Evolutionary conservation across 345 rosid species (phyloP), one percentile per base, ranked within the genome.

Genomic region (Durio zibethinus): DNA sequence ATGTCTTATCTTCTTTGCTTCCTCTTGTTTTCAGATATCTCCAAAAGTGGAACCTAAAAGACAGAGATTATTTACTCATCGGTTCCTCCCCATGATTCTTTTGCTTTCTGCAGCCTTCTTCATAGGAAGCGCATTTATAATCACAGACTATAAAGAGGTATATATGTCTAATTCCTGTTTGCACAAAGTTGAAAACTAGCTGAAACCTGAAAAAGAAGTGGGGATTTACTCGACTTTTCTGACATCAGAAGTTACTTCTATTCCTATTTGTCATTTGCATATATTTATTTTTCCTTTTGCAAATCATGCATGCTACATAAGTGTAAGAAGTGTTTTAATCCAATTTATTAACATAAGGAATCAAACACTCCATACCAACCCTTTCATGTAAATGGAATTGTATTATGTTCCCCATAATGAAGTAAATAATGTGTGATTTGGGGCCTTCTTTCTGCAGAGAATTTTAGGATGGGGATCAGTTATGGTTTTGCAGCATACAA

Each of bases 91-190:
- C 64, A 42, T 82, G 23, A 62, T 88, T 65, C 20, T 83, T 38
- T 80, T 85, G 68, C 84, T 89, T 43, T 80, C 85, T 75, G 81
- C 83, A 42, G 81, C 84, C 73, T 85, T 88, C 80, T 84, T 87
- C 77, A 62, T 85, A 10, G 86, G 88, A 35, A 84, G 81, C 83
- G 91, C 85, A 35, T 76, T 87, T 78, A n/a, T 83, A 20, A 72
- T 84, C 72, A 61, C 84, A 27, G 88, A 85, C 64, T 82, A 80
- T 64, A 88, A 85, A 47, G 83, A 82, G 86, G 92, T 88, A 82
- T 61, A 38, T 25, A 38, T 14, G 2, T 67, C 48, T 40, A 36
- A 35, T 5, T 21, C 7, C 15, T 35, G 18, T 65, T 35, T 63
- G 10, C 15, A 36, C 14, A 35, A 65, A 50, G 56, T 76, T 43